A percentile compares a stretch with the other conserved stretches of the same genome.
Evolutionary conservation across 75 land plant genomes (phyloP).

Genomic region (Pseudotsuga menziesii): DNA sequence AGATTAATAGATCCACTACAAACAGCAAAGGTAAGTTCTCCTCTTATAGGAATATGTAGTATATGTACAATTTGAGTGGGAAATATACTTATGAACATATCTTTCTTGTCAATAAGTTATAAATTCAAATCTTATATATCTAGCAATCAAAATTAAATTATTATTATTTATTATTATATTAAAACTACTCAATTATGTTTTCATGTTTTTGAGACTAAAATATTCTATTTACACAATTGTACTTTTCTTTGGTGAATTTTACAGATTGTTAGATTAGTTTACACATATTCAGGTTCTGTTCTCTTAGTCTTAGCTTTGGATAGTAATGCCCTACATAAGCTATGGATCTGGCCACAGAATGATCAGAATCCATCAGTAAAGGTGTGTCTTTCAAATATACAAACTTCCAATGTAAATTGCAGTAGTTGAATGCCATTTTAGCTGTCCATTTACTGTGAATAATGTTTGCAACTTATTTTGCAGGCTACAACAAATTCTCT

Average conservation of each 20-base stretch:
- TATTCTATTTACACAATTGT: background rate
- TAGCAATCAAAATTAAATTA: background rate
- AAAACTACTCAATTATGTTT: background rate
- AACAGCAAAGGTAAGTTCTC: conserved; percentile 34
- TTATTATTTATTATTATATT: no score
- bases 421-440: background rate
- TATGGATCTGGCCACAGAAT: conserved; percentile 65
- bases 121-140: background rate
- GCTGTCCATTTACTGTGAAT: background rate
- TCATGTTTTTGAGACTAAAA: background rate
- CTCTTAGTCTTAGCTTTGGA: conserved; percentile 59
- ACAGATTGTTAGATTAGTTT: conserved; percentile 47
- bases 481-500: conserved; percentile 51
- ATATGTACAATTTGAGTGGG: background rate
- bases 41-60: background rate
- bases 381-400: conserved; percentile 15
- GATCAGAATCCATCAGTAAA: conserved; percentile 37
- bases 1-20: conserved; percentile 45
- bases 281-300: conserved; percentile 64
- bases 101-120: no score
- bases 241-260: background rate
- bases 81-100: no score
- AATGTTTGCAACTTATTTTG: background rate
- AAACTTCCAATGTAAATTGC: background rate
- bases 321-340: conserved; percentile 59